A percentile compares a stretch with the other conserved stretches of the same genome.
Evolutionary conservation across 2,329 filamentous ascomycete species (phyloP).

Genomic region (Fusarium miscanthi): DNA sequence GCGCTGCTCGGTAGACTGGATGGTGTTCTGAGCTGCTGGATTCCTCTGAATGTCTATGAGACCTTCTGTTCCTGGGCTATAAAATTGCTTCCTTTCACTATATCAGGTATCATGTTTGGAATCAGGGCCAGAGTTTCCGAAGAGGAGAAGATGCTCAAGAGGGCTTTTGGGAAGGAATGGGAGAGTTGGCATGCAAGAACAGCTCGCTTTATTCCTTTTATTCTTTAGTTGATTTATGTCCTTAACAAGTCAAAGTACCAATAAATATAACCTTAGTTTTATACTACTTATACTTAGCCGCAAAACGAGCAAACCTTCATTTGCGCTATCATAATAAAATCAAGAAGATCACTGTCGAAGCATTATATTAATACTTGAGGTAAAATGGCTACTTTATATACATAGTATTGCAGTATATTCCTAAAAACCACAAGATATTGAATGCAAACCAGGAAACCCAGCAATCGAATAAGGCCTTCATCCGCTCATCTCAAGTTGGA

Average conservation of each 20-base stretch:
- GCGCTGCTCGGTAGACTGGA: constrained; percentile 53
- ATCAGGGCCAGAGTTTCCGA: constrained; percentile 55
- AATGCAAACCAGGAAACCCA: no score
- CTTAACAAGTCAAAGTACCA: no score
- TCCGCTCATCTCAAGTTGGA: no score
- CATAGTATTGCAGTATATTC: background rate
- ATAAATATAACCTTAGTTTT: background rate
- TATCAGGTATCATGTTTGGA: constrained; percentile 33
- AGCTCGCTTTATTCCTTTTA: constrained; percentile 59
- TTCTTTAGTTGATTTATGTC: background rate
- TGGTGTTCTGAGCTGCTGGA: constrained; percentile 54
- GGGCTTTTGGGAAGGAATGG: constrained; percentile 61
- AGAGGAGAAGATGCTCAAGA: constrained; percentile 62
- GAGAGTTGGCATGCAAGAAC: constrained; percentile 60
- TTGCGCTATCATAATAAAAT: no score
- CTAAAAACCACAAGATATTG: background rate
- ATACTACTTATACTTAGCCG: background rate
- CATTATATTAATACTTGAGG: accelerated
- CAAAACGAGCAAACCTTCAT: background rate
- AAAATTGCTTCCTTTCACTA: background rate
- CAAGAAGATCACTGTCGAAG: background rate
- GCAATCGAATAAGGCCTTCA: background rate
- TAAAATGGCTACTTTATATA: background rate
- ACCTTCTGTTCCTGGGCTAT: background rate
- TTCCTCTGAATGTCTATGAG: constrained; percentile 42